Evolutionary conservation across 116 monocot species (phyloP).

Genomic region (Dioscorea cayenensis): DNA sequence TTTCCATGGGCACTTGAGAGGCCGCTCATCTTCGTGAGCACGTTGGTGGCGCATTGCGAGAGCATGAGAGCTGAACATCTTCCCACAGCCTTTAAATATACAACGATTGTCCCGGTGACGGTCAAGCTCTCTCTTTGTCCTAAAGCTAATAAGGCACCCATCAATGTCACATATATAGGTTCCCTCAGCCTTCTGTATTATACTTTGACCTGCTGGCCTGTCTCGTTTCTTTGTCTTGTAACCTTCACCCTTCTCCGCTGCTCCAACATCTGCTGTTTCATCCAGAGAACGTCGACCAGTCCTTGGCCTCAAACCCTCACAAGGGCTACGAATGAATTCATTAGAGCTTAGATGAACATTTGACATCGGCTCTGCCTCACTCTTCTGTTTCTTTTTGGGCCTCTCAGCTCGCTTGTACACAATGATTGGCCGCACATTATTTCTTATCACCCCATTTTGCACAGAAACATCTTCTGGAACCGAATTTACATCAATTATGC

Average conservation of each 20-base stretch:
- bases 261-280: background rate
- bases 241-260: background rate
- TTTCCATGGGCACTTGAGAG: constrained; percentile 53
- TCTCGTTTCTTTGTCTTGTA: background rate
- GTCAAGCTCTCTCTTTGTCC: constrained; percentile 26
- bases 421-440: background rate
- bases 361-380: constrained; percentile 15
- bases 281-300: background rate
- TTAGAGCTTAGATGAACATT: background rate
- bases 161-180: constrained; percentile 39
- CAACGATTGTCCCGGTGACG: constrained; percentile 49
- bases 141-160: constrained; percentile 46
- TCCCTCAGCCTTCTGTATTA: constrained; percentile 2
- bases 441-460: background rate
- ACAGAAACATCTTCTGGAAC: background rate
- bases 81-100: constrained; percentile 44
- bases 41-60: constrained; percentile 35
- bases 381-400: constrained; percentile 27
- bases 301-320: constrained; percentile 87
- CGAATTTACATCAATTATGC: background rate
- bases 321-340: constrained; percentile 71
- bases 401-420: constrained; percentile 28
- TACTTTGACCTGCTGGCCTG: background rate
- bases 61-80: constrained; percentile 42
- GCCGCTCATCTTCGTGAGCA: constrained; percentile 45